Evolutionary conservation across 73 alveolate genomes (phyloP), one percentile per base, ranked within the genome.

Genomic region (Stentor coeruleus): DNA sequence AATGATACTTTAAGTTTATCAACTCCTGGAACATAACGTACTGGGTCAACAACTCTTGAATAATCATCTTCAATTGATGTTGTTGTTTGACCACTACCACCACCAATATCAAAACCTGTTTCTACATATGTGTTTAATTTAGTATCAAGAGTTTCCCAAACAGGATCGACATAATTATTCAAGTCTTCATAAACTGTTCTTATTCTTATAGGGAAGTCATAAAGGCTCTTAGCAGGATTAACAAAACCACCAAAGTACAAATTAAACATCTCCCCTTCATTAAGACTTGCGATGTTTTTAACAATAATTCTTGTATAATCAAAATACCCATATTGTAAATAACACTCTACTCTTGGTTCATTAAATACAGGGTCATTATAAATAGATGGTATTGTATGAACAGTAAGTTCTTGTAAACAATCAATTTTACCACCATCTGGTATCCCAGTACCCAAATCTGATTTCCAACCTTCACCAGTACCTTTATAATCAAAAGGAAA

Each of bases 381-480:
- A 20, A 66, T 26, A 0, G 79, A 20, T 66, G 79, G 79, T 28
- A 31, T 31, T 66, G 79, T 66, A 1, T 66, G 79, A 31, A 66
- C n/a, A 26, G 79, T 66, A 26, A 31, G 37, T 37, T 66, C 39
- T 66, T 66, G 79, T 33, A 66, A 66, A 31, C 79, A 66, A 33
- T 20, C n/a, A 33, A 66, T 66, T 66, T 66, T 66, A 0, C 40
- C n/a, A 31, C 79, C 79, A 40, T 66, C 79, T 66, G 79, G 40
- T 15, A 66, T 66, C n/a, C 37, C 37, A 37, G 37, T 66, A 20
- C 79, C 79, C 20, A 66, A 40, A 2, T 66, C 79, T 0, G 79
- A 66, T 66, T 20, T 26, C 79, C 79, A 66, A 26, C 79, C 79
- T 66, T 20, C 37, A 1, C 79, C 79, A 14, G 79, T 66, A 28